phyloP scores from a whole-genome alignment of 208 protist species.

The Lotmaria passim region DNA sequence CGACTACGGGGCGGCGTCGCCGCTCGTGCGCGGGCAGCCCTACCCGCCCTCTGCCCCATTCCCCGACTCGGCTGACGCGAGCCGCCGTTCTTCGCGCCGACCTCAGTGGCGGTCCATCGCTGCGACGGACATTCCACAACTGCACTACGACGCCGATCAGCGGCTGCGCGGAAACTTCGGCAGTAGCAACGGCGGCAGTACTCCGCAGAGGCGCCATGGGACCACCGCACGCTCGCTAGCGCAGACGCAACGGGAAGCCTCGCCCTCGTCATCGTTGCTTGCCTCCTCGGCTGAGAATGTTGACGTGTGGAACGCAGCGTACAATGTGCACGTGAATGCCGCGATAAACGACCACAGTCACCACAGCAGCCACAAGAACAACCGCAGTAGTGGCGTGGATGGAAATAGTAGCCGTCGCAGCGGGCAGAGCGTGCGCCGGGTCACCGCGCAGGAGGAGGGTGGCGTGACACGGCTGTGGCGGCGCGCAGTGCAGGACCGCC shows the following conservation, averaged over 20 bases:
- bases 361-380: not conserved
- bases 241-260: slow-evolving; percentile 12
- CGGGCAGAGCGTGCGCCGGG: slow-evolving; percentile 1
- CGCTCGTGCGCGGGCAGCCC: slow-evolving; percentile 45
- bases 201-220: not conserved
- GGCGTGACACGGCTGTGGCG: slow-evolving; percentile 66
- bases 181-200: not conserved
- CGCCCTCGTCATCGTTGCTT: not conserved
- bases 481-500: slow-evolving; percentile 23
- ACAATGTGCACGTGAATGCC: not conserved
- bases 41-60: slow-evolving; percentile 32
- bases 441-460: slow-evolving; percentile 49
- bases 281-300: not conserved
- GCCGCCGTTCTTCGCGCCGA: not conserved
- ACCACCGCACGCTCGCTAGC: not conserved
- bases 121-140: slow-evolving; percentile 51
- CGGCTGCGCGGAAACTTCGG: slow-evolving; percentile 32
- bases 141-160: slow-evolving; percentile 62
- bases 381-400: not conserved
- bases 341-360: too few relatives aligned
- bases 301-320: not conserved
- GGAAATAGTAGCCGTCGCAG: not conserved
- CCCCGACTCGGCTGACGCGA: not conserved
- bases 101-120: slow-evolving; percentile 68
- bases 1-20: slow-evolving; percentile 19